These are phyloP conservation scores for Toxoplasma gondii DNA, from an alignment of 169 alveolate genomes.

Conservation along the genomic window DNA sequence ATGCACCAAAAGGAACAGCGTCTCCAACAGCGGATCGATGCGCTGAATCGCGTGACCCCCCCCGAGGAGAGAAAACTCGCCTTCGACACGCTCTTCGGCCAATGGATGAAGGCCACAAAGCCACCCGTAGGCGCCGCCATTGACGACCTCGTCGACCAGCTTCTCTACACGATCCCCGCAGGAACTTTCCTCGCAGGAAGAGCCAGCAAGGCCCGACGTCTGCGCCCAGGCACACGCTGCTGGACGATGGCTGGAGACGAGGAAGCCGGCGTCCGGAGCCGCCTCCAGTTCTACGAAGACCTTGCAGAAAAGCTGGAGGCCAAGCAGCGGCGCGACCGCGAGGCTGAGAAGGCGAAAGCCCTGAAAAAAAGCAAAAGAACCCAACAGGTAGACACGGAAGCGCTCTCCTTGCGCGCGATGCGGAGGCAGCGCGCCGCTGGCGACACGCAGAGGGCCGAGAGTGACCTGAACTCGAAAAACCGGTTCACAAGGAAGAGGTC, in stretches of 20 bases:
- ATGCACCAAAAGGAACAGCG: not conserved
- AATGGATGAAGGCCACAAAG: not conserved
- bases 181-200: not conserved
- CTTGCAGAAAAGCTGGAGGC: not conserved
- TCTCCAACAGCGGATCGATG: not conserved
- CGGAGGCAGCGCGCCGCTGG: no score
- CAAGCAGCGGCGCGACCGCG: not conserved
- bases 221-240: not conserved
- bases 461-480: no score
- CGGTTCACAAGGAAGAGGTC: no score
- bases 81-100: not conserved
- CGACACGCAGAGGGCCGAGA: no score
- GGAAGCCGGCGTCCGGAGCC: not conserved
- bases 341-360: not conserved
- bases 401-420: no score
- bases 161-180: not conserved
- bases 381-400: no score
- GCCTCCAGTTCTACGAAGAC: not conserved
- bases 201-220: conserved; percentile 13
- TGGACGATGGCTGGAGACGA: not conserved
- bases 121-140: not conserved
- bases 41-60: not conserved
- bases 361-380: no score
- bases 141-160: conserved; percentile 32
- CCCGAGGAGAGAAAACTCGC: not conserved